These are phyloP conservation scores for Hura crepitans DNA, from an alignment of 441 rosid genomes.

Conservation along the genomic window DNA sequence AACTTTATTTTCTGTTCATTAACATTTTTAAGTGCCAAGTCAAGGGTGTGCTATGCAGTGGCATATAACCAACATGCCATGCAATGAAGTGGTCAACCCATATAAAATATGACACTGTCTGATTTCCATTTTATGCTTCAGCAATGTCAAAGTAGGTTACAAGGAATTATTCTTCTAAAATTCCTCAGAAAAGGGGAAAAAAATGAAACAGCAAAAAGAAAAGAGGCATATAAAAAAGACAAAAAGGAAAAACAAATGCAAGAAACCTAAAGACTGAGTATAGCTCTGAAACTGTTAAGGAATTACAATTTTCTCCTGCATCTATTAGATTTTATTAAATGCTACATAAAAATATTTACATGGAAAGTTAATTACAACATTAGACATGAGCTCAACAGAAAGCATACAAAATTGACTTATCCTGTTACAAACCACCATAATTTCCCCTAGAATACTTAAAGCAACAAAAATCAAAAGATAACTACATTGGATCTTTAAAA, in stretches of 20 bases:
- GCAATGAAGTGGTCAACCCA: background rate
- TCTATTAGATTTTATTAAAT: background rate
- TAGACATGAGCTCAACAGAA: background rate
- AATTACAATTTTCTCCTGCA: background rate
- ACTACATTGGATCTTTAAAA: background rate
- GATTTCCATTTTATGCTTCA: background rate
- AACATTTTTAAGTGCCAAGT: no score
- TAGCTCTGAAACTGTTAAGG: background rate
- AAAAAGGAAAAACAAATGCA: background rate
- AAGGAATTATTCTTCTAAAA: constrained; percentile 1
- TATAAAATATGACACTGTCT: background rate
- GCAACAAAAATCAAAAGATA: background rate
- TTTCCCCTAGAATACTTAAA: constrained; percentile 4
- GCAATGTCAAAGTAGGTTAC: background rate
- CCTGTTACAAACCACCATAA: background rate
- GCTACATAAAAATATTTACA: background rate
- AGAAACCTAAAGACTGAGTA: background rate
- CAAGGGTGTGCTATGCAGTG: background rate
- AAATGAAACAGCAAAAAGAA: no score
- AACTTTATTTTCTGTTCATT: background rate
- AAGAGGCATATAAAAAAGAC: no score
- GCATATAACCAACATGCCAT: background rate
- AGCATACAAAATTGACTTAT: background rate
- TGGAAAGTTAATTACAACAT: background rate
- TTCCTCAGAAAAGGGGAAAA: background rate